Base-by-base conservation (phyloP, 306 rosid genomes). In the Dalbergia cochinchinensis region DNA sequence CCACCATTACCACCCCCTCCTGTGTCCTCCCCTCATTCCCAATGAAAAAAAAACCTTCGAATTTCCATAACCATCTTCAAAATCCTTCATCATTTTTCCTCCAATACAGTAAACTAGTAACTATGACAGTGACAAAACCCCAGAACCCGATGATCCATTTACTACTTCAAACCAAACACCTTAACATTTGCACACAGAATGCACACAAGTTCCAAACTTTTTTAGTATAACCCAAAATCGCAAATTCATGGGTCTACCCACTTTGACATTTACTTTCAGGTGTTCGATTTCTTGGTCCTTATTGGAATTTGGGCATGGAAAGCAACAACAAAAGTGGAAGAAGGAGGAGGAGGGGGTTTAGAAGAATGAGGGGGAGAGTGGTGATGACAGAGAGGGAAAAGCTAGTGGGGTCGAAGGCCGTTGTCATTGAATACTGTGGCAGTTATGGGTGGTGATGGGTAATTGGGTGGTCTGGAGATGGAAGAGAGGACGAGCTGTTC, bases 261-360 rank as follows among this genome's bases (percentile, higher is more conserved):
- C 11, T 66, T 26, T 1, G 1, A 50, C 5, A 67, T 71, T 70
- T 69, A 77, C 98, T 97, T 94, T 89, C n/a, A 94, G 86, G 22
- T 82, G 86, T 2, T 70, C 78, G n/a, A 90, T 86, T 86, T 88
- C 89, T 75, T n/a, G 79, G 37, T 92, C 90, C 31, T 82, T 87
- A 7, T 84, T 82, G 20, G 63, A 67, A 18, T 37, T 81, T 7
- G 35, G 47, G 9, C 65, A 81, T 22, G 14, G 66, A 73, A n/a
- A 10, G n/a, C n/a, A n/a, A n/a, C n/a, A 19, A n/a, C n/a, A 80
- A n/a, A 47, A 69, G 26, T 2, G 76, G 86, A 76, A 63, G 82
- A 70, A 74, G 61, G 55, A 50, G 16, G 5, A 13, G 55, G 13
- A 50, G 55, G 5, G 12, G 18, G n/a, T n/a, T n/a, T n/a, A n/a